These are phyloP conservation scores for Kernera saxatilis DNA, from an alignment of 345 rosid genomes.

Conservation along the genomic window DNA sequence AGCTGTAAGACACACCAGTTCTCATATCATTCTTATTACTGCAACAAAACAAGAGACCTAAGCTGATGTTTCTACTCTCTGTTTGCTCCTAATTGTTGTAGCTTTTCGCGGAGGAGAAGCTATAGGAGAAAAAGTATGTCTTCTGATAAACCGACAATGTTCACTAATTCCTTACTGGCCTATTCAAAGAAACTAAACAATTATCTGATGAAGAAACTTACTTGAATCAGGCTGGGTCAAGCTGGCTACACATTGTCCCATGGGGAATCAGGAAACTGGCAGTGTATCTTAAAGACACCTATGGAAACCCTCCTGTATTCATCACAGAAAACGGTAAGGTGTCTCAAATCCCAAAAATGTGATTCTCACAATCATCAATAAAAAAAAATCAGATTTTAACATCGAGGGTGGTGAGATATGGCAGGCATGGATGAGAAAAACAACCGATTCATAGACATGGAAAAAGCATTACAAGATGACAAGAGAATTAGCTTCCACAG, in stretches of 20 bases:
- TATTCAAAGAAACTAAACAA: not conserved
- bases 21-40: not conserved
- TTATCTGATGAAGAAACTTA: slow-evolving; percentile 1
- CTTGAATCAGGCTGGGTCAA: slow-evolving; percentile 78
- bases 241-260: slow-evolving; percentile 84
- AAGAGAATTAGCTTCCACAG: slow-evolving; percentile 78
- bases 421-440: slow-evolving; percentile 88
- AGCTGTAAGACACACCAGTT: slow-evolving; percentile 34
- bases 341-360: not conserved
- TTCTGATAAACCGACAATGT: not conserved
- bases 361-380: not conserved
- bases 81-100: slow-evolving; percentile 25
- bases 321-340: slow-evolving; percentile 75
- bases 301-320: slow-evolving; percentile 66
- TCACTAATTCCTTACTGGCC: not conserved
- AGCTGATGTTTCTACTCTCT: not conserved
- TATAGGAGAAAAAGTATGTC: slow-evolving; percentile 79
- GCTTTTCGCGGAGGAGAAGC: slow-evolving; percentile 65
- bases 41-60: not conserved
- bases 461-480: slow-evolving; percentile 68
- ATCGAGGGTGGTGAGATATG: not conserved
- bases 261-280: slow-evolving; percentile 74
- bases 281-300: slow-evolving; percentile 57
- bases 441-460: slow-evolving; percentile 36
- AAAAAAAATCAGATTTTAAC: not conserved